Conservation (phyloP, 768 basidiomycete species). For the Boletus reticuloceps region DNA sequence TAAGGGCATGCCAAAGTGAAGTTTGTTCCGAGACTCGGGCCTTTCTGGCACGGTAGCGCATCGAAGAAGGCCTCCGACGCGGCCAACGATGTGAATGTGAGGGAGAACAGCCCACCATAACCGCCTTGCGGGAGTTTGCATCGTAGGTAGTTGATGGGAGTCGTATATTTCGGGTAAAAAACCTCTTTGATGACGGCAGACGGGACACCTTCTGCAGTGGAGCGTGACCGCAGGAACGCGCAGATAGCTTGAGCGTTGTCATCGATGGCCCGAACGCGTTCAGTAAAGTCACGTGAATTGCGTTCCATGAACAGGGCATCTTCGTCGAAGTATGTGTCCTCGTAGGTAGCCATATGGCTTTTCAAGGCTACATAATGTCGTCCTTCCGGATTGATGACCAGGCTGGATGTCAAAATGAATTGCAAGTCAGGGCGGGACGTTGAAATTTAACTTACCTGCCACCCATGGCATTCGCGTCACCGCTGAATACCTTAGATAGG, state of each 20-base stretch:
- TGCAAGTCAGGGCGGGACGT: not conserved
- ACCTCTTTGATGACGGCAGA: slow-evolving; percentile 70
- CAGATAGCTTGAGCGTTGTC: slow-evolving; percentile 80
- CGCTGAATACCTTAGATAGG: slow-evolving; percentile 93
- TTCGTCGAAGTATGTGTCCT: slow-evolving; percentile 86
- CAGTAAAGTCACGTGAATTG: slow-evolving; percentile 90
- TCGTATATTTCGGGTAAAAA: slow-evolving; percentile 85
- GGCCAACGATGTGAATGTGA: slow-evolving; percentile 70
- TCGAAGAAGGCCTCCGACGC: slow-evolving; percentile 86
- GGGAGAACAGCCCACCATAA: slow-evolving; percentile 84
- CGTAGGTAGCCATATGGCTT: slow-evolving; percentile 57
- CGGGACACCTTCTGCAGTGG: slow-evolving; percentile 37
- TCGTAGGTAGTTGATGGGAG: slow-evolving; percentile 65
- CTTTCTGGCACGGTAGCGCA: slow-evolving; percentile 77
- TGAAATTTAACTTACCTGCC: slow-evolving; percentile 66
- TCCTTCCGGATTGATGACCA: slow-evolving; percentile 81
- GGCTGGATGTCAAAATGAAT: slow-evolving; percentile 41
- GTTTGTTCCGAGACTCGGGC: slow-evolving; percentile 91
- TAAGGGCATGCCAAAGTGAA: slow-evolving; percentile 95
- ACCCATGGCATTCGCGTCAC: slow-evolving; percentile 95
- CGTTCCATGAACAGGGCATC: slow-evolving; percentile 98
- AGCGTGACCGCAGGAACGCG: slow-evolving; percentile 67
- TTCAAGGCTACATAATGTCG: slow-evolving; percentile 70
- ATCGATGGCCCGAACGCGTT: slow-evolving; percentile 75
- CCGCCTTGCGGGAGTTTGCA: slow-evolving; percentile 61